Evolutionary conservation across 2,329 filamentous ascomycete species (phyloP), one percentile per base, ranked within the genome.

Genomic region (Aaosphaeria arxii): DNA sequence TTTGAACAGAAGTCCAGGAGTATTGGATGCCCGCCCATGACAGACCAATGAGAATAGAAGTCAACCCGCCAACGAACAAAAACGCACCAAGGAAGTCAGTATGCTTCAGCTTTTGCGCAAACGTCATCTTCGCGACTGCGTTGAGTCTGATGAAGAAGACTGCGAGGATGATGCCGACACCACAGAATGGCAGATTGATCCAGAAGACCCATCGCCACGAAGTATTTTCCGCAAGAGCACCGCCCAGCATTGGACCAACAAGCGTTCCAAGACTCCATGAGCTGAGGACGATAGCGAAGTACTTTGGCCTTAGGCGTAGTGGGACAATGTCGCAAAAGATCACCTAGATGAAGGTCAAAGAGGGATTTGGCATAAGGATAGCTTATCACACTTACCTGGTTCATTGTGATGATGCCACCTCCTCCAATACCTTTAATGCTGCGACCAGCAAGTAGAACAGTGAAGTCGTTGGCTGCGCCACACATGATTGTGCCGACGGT

Each of bases 151-250:
- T 52, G 31, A 62, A 62, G 24, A 59, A 47, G 7, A 52, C 33
- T 4, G 62, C 62, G 13, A 62, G 51, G 6, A 62, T 6, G 40
- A 64, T 56, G 2, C 62, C 60, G 6, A 63, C 50, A 7, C 43
- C 49, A 29, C 75, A 74, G 57, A 84, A 77, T 2, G 83, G 81
- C 5, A 83, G 71, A 54, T 85, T 86, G 57, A 85, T 74, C 72
- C 79, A 85, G 59, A 85, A 85, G 39, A 85, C 79, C 83, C 83
- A 87, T 7, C 79, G 70, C 83, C 82, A 84, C 0, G 70, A 70
- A 0, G 72, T 71, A 39, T 76, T 66, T 50, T 81, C 71, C 0
- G 78, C 74, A 44, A 84, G 77, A 1, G 71, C 74, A 5, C 80
- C 81, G 4, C 82, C 63, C 31, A 63, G 42, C 5, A 74, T 51